Evolutionary conservation across 2,329 filamentous ascomycete genomes (phyloP), one percentile per base, ranked within the genome.

Genomic region (Pyrenochaeta sp.): DNA sequence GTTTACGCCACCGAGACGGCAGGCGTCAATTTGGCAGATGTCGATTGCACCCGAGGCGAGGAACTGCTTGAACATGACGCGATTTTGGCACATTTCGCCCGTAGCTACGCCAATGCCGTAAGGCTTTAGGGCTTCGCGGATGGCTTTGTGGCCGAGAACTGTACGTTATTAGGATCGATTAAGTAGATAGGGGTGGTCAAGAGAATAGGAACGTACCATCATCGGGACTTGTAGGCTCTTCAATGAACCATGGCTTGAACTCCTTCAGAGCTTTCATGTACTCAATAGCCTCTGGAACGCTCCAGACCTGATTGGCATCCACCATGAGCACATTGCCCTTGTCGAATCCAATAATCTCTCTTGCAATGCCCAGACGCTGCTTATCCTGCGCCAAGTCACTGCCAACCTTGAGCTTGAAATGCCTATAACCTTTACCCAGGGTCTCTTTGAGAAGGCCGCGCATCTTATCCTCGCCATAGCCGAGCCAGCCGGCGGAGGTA

Each of bases 51-150:
- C 89, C 2, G 86, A 82, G 73, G 88, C 85, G 45, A 97, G 84
- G 56, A 96, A 85, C 78, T 97, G 92, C 83, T 96, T 97, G 85
- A 96, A 96, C 68, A 96, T 86, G 61, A 96, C 90, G 33, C 92
- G 87, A 81, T 96, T 97, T 81, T 96, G 92, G 80, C 91, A 95
- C 91, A 96, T 96, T 80, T 97, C 92, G 59, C 92, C 92, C 0
- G 92, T 96, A 7, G 92, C 92, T 4, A 96, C 92, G 53, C 91
- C 91, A 66, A 97, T 91, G 51, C 85, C 85, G 70, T 87, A 81
- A 0, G 90, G 87, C 66, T 84, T 83, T 10, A 97, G 86, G 3
- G 92, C 92, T 57, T 94, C 89, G 45, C 90, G 87, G 67, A 96
- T 87, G 3, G 90, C 89, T 71, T 90, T 91, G 83, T 97, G 92